These are phyloP conservation scores for Sarcomyxa edulis DNA, from an alignment of 768 basidiomycete species.

Conservation along the genomic window DNA sequence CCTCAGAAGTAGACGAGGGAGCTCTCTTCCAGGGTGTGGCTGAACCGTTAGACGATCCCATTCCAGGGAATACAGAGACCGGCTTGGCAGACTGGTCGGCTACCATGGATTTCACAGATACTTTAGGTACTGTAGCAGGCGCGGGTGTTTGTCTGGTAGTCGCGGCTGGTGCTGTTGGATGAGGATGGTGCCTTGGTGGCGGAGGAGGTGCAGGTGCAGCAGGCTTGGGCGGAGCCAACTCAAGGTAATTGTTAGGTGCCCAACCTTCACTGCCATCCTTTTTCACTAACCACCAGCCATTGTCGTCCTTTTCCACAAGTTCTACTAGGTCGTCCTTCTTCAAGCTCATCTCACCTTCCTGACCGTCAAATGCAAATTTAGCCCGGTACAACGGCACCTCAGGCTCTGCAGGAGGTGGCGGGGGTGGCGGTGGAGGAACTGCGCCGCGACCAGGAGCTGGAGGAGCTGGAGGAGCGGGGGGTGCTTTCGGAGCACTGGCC, in stretches of 20 bases:
- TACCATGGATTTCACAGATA: slow-evolving; percentile 33
- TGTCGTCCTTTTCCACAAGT: slow-evolving; percentile 86
- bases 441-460: slow-evolving; percentile 31
- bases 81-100: slow-evolving; percentile 72
- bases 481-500: slow-evolving; percentile 25
- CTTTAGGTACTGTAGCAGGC: slow-evolving; percentile 31
- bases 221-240: slow-evolving; percentile 65
- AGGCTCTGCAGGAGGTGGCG: slow-evolving; percentile 54
- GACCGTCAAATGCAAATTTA: slow-evolving; percentile 89
- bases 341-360: slow-evolving; percentile 87
- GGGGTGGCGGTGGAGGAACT: slow-evolving; percentile 45
- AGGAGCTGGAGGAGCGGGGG: slow-evolving; percentile 21
- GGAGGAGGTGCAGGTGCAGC: slow-evolving; percentile 66
- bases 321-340: slow-evolving; percentile 92
- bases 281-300: slow-evolving; percentile 98
- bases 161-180: slow-evolving; percentile 42
- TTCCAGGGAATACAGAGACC: slow-evolving; percentile 77
- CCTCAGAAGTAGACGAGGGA: slow-evolving; percentile 25
- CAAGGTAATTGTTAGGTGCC: slow-evolving; percentile 93
- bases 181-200: slow-evolving; percentile 31
- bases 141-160: no score
- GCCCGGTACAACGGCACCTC: slow-evolving; percentile 76
- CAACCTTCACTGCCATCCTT: slow-evolving; percentile 81
- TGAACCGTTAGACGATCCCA: slow-evolving; percentile 62
- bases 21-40: slow-evolving; percentile 72